Evolutionary conservation across 768 basidiomycete species (phyloP).

Genomic region (Daedaleopsis nitida): DNA sequence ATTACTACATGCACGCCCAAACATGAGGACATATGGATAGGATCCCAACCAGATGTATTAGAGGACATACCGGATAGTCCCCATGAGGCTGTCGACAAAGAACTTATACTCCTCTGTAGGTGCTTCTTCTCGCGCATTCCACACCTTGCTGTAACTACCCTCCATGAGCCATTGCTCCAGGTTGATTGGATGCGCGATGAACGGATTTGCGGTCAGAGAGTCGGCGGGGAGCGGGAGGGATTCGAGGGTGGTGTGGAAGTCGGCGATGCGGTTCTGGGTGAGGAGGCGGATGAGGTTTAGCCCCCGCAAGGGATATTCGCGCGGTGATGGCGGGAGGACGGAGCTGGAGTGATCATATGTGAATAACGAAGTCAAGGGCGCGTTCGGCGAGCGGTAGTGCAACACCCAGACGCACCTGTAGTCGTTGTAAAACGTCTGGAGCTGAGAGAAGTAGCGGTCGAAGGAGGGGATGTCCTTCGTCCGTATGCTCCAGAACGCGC

Average conservation of each 20-base stretch:
- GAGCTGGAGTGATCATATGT: conserved; percentile 44
- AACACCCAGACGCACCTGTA: conserved; percentile 52
- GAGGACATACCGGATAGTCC: conserved; percentile 75
- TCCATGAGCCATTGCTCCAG: conserved; percentile 99
- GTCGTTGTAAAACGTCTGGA: conserved; percentile 88
- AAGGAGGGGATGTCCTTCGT: conserved; percentile 89
- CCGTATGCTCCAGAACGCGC: conserved; percentile 91
- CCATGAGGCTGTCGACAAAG: conserved; percentile 92
- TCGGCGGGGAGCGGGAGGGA: conserved; percentile 76
- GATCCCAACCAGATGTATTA: background rate
- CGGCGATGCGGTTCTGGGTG: conserved; percentile 94
- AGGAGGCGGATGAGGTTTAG: conserved; percentile 94
- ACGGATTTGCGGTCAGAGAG: conserved; percentile 67
- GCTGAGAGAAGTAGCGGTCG: conserved; percentile 91
- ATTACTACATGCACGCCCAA: conserved; percentile 51
- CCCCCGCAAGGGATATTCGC: conserved; percentile 87
- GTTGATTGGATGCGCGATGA: conserved; percentile 83
- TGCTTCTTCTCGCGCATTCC: conserved; percentile 91
- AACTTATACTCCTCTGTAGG: conserved; percentile 94
- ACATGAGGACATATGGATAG: background rate
- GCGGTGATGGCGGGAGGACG: conserved; percentile 77
- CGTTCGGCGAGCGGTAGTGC: background rate
- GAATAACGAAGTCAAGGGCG: background rate
- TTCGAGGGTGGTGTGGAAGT: conserved; percentile 96
- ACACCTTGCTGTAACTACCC: conserved; percentile 96